These are phyloP conservation scores for Macrolepiota albuminosa DNA, from an alignment of 768 basidiomycete genomes.

Conservation along the genomic window DNA sequence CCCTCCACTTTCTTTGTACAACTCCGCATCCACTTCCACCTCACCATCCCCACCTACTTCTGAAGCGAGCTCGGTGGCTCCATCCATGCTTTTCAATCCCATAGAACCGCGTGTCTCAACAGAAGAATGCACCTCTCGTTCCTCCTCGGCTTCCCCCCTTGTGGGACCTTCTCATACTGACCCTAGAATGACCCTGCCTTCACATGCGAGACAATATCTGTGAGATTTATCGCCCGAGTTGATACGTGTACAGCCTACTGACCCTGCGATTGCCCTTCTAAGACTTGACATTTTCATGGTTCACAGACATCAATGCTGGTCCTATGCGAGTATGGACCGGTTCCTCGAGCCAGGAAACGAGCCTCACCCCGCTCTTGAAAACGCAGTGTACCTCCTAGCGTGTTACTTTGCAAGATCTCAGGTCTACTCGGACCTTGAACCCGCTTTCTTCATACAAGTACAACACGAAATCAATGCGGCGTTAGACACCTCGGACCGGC, in stretches of 20 bases:
- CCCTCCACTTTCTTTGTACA: background rate
- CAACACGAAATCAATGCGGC: conserved; percentile 48
- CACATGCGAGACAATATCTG: conserved; percentile 34
- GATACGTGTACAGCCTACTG: background rate
- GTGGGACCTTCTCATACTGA: conserved; percentile 17
- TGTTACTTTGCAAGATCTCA: conserved; percentile 48
- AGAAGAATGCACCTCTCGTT: background rate
- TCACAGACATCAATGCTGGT: conserved; percentile 56
- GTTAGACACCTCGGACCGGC: conserved; percentile 49
- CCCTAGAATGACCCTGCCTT: conserved; percentile 22
- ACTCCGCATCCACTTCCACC: conserved; percentile 7
- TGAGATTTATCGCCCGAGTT: conserved; percentile 18
- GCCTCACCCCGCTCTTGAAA: conserved; percentile 55
- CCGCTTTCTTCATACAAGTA: conserved; percentile 43
- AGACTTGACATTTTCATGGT: conserved; percentile 53
- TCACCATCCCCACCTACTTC: conserved; percentile 11
- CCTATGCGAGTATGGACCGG: conserved; percentile 43
- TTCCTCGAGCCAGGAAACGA: conserved; percentile 29
- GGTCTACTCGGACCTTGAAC: conserved; percentile 37
- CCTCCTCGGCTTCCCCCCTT: conserved; percentile 16
- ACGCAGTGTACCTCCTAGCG: conserved; percentile 57
- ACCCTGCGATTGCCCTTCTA: background rate
- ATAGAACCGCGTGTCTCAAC: background rate
- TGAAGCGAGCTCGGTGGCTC: background rate
- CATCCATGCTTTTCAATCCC: conserved; percentile 4